phyloP scores from a whole-genome alignment of 768 basidiomycete species.

The Pleurotus giganteus region DNA sequence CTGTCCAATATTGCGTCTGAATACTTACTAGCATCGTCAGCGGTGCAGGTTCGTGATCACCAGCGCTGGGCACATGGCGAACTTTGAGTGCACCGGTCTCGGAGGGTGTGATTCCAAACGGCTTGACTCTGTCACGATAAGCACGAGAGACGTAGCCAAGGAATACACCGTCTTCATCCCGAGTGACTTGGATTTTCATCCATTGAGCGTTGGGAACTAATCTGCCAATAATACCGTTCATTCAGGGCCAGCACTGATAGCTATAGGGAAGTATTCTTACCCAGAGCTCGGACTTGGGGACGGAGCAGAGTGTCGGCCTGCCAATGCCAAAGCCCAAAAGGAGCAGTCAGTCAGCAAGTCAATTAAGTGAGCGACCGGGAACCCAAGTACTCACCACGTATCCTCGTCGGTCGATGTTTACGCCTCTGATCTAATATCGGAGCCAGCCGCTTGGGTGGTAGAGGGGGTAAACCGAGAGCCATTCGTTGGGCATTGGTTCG shows the following conservation, averaged over 20 bases:
- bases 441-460: background rate
- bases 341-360: background rate
- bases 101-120: background rate
- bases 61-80: too few species aligned
- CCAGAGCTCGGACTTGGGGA: background rate
- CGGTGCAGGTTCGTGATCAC: too few species aligned
- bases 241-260: background rate
- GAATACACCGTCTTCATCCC: background rate
- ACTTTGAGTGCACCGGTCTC: background rate
- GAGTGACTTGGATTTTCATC: background rate
- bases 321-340: background rate
- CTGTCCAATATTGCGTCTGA: too few species aligned
- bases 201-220: background rate
- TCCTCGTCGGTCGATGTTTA: background rate
- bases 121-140: background rate
- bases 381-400: background rate
- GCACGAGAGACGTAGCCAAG: background rate
- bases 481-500: slow-evolving; percentile 6
- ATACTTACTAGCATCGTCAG: too few species aligned
- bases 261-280: background rate
- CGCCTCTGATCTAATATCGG: background rate
- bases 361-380: too few species aligned
- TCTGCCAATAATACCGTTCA: background rate
- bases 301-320: background rate
- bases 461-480: slow-evolving; percentile 3